Base-by-base conservation (phyloP, 352 stramenopile species). In the Globisporangium lucens region DNA sequence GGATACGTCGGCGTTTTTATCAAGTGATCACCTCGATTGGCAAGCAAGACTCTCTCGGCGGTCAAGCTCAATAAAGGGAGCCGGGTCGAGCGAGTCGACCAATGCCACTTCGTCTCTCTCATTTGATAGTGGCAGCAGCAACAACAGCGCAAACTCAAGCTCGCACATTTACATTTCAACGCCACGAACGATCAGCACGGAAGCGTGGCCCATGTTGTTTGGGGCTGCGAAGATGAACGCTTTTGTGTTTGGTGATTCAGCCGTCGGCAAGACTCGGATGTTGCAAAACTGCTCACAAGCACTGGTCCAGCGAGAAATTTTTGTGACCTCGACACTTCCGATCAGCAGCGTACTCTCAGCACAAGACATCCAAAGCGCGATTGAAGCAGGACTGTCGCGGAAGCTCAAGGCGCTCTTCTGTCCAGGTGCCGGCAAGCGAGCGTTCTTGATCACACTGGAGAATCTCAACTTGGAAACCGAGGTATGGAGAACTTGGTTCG, bases 381-480 rank as follows among this genome's bases (percentile, higher is more conserved):
- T 88, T 49, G 80, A 87, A 61, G 68, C 67, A 36, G 72, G 75
- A 2, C 71, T 89, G 24, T 69, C 76, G 5, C 72, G 78, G 1
- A 89, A 87, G 63, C 70, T 90, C 56, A 85, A 83, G 74, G 78
- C 77, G 30, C 66, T 83, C 2, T 83, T 85, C 36, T 90, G 82
- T 52, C 80, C 84, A 41, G 69, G 70, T 4, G 73, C 80, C 2
- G 84, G 82, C 0, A 89, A 79, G 35, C 67, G 74, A 41, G 72
- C 70, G 2, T 51, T 87, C 5, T 36, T 89, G n/a, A 22, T 89
- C 9, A 58, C 76, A 1, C 57, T 90, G 57, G 82, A 90, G 30
- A 89, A 90, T 59, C 53, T 90, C 7, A 88, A 90, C 55, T 53
- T 89, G 20, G 80, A 89, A 49, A 74, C 63, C 0, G 70, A 82